Conservation (phyloP, 805 yeast genomes). For the Spathaspora hagerdaliae region DNA sequence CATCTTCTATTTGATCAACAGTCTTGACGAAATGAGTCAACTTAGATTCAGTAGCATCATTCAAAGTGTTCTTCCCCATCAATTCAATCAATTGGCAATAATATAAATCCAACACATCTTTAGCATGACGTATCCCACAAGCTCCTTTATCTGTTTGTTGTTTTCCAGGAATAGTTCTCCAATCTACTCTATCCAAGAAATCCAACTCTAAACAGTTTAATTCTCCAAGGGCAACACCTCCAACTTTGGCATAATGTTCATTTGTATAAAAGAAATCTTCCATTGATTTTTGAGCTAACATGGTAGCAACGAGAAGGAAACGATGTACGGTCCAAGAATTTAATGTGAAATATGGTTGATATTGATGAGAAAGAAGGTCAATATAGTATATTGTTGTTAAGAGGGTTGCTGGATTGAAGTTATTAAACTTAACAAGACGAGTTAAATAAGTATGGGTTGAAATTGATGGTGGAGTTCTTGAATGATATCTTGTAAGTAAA, state of each 20-base stretch:
- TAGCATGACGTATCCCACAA: constrained; percentile 26
- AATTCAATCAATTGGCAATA: constrained; percentile 36
- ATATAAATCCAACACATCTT: constrained; percentile 37
- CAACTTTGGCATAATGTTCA: constrained; percentile 91
- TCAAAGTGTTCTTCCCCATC: constrained; percentile 31
- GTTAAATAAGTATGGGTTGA: constrained; percentile 73
- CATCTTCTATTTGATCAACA: background rate
- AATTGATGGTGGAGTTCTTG: constrained; percentile 87
- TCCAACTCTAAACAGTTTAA: constrained; percentile 86
- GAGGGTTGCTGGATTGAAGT: constrained; percentile 78
- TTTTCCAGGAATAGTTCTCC: constrained; percentile 47
- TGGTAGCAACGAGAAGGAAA: constrained; percentile 83
- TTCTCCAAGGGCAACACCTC: constrained; percentile 83
- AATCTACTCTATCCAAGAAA: constrained; percentile 73
- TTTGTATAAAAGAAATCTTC: constrained; percentile 95
- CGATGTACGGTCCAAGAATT: constrained; percentile 93
- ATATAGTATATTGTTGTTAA: constrained; percentile 85
- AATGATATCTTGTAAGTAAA: constrained; percentile 81
- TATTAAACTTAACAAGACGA: constrained; percentile 78
- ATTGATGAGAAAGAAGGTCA: constrained; percentile 75
- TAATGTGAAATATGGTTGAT: constrained; percentile 69
- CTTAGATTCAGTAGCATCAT: constrained; percentile 1
- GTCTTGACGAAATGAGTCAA: constrained; percentile 2
- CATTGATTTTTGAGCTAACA: constrained; percentile 84
- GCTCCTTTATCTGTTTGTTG: constrained; percentile 11